Conservation (phyloP, 1,139 yeast genomes). For the Trichomonascaceae sp. region DNA sequence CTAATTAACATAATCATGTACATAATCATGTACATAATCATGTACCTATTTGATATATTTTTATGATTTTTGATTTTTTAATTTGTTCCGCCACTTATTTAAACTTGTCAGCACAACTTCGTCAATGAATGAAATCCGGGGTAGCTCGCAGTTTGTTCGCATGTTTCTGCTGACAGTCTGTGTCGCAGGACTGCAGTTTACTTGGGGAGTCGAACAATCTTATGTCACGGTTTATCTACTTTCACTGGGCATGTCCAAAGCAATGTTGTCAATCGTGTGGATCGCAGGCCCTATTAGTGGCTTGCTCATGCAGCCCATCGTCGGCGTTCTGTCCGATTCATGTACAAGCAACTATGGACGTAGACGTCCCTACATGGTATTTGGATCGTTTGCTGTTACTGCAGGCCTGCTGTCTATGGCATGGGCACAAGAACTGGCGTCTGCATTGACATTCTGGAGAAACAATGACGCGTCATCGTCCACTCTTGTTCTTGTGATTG, state of each 20-base stretch:
- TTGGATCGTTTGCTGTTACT: constrained; percentile 37
- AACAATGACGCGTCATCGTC: neutral
- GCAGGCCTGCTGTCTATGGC: constrained; percentile 34
- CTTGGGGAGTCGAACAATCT: constrained; percentile 32
- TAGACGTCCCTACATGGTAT: constrained; percentile 40
- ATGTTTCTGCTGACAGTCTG: constrained; percentile 25
- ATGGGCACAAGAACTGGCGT: constrained; percentile 31
- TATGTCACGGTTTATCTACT: constrained; percentile 29
- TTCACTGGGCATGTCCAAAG: constrained; percentile 42
- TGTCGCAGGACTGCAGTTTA: constrained; percentile 29
- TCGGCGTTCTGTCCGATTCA: constrained; percentile 42
- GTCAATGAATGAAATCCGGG: too few species aligned
- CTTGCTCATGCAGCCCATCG: constrained; percentile 44
- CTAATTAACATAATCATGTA: too few species aligned
- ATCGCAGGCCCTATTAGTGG: constrained; percentile 53
- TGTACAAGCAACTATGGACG: constrained; percentile 35
- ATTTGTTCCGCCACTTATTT: too few species aligned
- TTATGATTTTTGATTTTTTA: too few species aligned
- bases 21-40: too few species aligned
- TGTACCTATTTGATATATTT: too few species aligned
- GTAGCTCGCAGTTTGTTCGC: constrained; percentile 18
- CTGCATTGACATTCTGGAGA: constrained; percentile 3
- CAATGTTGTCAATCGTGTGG: constrained; percentile 42
- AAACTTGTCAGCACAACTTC: too few species aligned
- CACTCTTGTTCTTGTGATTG: constrained; percentile 27